Evolutionary conservation across 768 basidiomycete species (phyloP).

Genomic region (Boletus reticuloceps): DNA sequence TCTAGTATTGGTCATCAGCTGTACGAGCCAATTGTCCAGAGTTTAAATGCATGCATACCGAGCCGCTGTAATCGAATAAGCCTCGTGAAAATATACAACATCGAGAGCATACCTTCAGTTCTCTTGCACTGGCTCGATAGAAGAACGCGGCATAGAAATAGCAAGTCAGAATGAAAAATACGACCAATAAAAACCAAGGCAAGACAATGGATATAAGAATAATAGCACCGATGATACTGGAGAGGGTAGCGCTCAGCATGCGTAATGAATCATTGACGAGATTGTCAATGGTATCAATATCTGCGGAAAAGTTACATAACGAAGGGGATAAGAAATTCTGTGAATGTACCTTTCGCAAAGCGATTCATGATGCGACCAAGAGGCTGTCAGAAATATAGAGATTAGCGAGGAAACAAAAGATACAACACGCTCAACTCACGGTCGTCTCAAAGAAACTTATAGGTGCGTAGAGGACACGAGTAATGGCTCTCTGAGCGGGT

Average conservation of each 20-base stretch:
- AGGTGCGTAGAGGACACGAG: constrained; percentile 76
- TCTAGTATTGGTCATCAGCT: constrained; percentile 39
- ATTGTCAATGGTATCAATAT: constrained; percentile 82
- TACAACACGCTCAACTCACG: constrained; percentile 33
- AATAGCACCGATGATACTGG: constrained; percentile 68
- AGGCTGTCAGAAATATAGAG: constrained; percentile 41
- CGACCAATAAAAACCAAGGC: constrained; percentile 83
- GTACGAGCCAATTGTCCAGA: not conserved
- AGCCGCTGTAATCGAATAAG: constrained; percentile 44
- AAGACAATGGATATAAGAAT: constrained; percentile 75
- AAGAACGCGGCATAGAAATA: constrained; percentile 76
- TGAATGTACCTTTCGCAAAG: constrained; percentile 66
- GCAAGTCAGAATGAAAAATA: constrained; percentile 52
- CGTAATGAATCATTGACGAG: constrained; percentile 71
- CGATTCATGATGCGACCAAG: constrained; percentile 89
- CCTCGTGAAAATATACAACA: not conserved
- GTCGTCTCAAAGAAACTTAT: constrained; percentile 92
- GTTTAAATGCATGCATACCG: constrained; percentile 33
- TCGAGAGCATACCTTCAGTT: constrained; percentile 61
- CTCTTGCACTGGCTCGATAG: constrained; percentile 83
- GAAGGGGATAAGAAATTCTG: not conserved
- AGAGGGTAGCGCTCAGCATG: constrained; percentile 63
- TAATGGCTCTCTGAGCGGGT: constrained; percentile 51
- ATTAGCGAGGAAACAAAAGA: not conserved
- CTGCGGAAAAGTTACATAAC: constrained; percentile 22